Evolutionary conservation across 371 early-diverging fungal species (phyloP).

Genomic region (Mucor mucedo): DNA sequence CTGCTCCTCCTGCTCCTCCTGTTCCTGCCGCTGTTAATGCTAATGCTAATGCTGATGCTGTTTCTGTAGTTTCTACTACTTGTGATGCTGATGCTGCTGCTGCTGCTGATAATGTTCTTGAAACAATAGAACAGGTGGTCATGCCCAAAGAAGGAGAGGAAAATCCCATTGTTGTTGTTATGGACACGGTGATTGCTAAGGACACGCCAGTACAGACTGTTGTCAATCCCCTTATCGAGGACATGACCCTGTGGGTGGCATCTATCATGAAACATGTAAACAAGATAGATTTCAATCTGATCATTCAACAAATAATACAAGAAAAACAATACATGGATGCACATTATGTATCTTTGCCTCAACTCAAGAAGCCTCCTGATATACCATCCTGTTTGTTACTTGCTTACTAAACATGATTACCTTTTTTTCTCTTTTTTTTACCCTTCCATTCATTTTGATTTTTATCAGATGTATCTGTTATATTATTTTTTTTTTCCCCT

Average conservation of each 20-base stretch:
- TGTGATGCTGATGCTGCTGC: background rate
- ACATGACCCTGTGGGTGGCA: too few species aligned
- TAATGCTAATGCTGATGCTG: background rate
- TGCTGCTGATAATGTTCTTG: background rate
- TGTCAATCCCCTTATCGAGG: too few species aligned
- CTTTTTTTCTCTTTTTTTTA: constrained; percentile 4
- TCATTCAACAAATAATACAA: background rate
- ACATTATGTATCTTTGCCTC: constrained; percentile 2
- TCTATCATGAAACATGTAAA: background rate
- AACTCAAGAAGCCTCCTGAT: constrained; percentile 30
- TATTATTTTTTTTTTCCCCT: constrained; percentile 3
- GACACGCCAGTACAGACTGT: too few species aligned
- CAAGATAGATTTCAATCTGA: background rate
- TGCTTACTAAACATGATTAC: background rate
- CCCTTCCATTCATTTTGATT: constrained; percentile 14
- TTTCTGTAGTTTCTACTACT: background rate
- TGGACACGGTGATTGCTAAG: too few species aligned
- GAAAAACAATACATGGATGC: constrained; percentile 2
- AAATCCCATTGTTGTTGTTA: too few species aligned
- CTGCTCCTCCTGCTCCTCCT: background rate
- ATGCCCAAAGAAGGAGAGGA: too few species aligned
- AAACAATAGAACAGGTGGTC: too few species aligned
- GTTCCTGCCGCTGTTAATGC: background rate
- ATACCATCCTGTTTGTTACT: background rate
- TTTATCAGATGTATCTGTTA: constrained; percentile 25